Conservation (phyloP, 164 flowering plant genomes). For the Annona squamosa region DNA sequence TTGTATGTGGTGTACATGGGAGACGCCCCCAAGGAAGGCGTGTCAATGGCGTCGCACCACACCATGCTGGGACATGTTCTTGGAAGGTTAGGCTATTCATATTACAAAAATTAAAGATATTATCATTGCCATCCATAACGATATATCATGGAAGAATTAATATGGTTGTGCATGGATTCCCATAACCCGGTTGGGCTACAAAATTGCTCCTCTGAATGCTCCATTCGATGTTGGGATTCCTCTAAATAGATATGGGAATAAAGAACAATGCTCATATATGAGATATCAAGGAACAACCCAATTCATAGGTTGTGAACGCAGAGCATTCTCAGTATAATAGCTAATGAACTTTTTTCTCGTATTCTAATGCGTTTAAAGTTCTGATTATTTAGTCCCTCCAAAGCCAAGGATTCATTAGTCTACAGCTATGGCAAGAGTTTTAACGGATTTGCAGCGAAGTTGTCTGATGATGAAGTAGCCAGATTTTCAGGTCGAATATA, state of each 20-base stretch:
- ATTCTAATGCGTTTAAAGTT: too few species aligned
- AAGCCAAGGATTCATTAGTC: constrained; percentile 26
- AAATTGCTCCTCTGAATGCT: too few species aligned
- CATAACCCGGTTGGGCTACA: too few species aligned
- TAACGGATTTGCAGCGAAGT: constrained; percentile 40
- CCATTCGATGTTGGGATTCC: not conserved
- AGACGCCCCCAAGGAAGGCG: constrained; percentile 19
- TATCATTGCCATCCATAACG: not conserved
- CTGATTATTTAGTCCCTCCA: constrained; percentile 12
- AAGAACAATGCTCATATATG: not conserved
- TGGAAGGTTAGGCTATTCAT: constrained; percentile 8
- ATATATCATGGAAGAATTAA: not conserved
- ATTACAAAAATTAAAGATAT: not conserved
- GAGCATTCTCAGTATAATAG: too few species aligned
- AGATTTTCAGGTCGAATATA: constrained; percentile 28
- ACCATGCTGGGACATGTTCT: constrained; percentile 24
- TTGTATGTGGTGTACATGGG: constrained; percentile 45
- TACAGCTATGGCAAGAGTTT: constrained; percentile 39
- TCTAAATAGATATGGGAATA: too few species aligned
- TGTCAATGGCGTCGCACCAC: constrained; percentile 18
- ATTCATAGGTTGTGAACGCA: not conserved
- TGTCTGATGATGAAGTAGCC: constrained; percentile 33
- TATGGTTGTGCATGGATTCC: too few species aligned
- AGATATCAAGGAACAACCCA: not conserved
- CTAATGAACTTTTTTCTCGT: too few species aligned